These are phyloP conservation scores for Leishmania major DNA, from an alignment of 208 protist genomes.

Conservation along the genomic window DNA sequence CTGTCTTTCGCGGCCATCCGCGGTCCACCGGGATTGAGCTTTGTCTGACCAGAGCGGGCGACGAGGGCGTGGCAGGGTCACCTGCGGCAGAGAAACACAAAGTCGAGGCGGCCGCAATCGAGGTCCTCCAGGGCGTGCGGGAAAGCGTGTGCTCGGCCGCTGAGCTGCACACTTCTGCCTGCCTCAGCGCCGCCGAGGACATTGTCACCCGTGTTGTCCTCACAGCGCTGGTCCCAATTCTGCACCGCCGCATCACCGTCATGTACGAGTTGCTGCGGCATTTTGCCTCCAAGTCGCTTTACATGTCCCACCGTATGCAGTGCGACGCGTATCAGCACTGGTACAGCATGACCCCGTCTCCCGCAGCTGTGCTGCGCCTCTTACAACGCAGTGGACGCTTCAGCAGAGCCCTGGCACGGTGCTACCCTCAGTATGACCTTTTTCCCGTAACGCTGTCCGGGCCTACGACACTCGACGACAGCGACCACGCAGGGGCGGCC, in stretches of 20 bases:
- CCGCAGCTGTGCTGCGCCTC: conserved; percentile 57
- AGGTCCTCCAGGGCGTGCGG: not conserved
- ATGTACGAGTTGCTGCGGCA: conserved; percentile 81
- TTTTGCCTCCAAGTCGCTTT: conserved; percentile 48
- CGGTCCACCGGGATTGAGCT: not conserved
- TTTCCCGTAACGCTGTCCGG: not conserved
- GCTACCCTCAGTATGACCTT: conserved; percentile 30
- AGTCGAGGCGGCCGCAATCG: not conserved
- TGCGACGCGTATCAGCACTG: conserved; percentile 55
- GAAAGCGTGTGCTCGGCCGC: conserved; percentile 19
- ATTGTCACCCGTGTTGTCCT: conserved; percentile 44
- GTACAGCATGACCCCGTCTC: conserved; percentile 58
- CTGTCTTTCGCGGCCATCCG: not conserved
- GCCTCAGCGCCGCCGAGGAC: conserved; percentile 26
- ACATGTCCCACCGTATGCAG: conserved; percentile 41
- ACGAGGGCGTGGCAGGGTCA: not conserved
- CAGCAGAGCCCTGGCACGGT: conserved; percentile 32
- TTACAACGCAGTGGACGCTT: conserved; percentile 54
- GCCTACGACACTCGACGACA: not conserved
- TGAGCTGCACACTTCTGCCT: conserved; percentile 15
- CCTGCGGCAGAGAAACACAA: not conserved
- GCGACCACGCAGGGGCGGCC: not conserved
- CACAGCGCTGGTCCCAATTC: conserved; percentile 46
- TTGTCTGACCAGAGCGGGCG: not conserved
- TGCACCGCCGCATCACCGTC: conserved; percentile 62